phyloP scores from a whole-genome alignment of 140 eudicot genomes.

The Bidens hawaiensis region DNA sequence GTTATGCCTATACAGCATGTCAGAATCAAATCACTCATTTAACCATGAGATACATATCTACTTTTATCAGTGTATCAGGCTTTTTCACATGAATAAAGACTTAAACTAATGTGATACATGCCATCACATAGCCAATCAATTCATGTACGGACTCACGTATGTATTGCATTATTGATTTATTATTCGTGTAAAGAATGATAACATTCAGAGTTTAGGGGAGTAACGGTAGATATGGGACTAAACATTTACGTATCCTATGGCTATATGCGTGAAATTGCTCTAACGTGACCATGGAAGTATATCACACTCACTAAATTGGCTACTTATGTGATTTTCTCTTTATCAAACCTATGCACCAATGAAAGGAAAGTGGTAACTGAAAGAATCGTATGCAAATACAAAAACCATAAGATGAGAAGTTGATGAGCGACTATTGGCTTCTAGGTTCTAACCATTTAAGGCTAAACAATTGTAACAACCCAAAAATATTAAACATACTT shows the following conservation, averaged over 20 bases:
- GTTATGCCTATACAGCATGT: neutral
- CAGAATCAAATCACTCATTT: neutral
- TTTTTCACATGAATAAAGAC: neutral
- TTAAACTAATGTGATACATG: neutral
- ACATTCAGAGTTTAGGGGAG: neutral
- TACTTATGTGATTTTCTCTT: neutral
- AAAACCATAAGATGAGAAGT: neutral
- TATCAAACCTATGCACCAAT: neutral
- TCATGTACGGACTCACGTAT: neutral
- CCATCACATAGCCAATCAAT: too few species aligned
- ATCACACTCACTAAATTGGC: neutral
- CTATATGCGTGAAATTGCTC: neutral
- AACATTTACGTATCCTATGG: neutral
- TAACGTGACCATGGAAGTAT: neutral
- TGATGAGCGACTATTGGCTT: neutral
- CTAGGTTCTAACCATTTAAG: neutral
- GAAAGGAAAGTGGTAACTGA: neutral
- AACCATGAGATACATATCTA: neutral
- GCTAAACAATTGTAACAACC: too few species aligned
- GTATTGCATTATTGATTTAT: neutral
- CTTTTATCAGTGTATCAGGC: neutral
- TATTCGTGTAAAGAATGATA: neutral
- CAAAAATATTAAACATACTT: too few species aligned
- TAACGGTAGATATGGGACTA: neutral
- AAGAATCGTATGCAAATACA: neutral